phyloP scores from a whole-genome alignment of 352 stramenopile species.

The Pythium monospermum region DNA sequence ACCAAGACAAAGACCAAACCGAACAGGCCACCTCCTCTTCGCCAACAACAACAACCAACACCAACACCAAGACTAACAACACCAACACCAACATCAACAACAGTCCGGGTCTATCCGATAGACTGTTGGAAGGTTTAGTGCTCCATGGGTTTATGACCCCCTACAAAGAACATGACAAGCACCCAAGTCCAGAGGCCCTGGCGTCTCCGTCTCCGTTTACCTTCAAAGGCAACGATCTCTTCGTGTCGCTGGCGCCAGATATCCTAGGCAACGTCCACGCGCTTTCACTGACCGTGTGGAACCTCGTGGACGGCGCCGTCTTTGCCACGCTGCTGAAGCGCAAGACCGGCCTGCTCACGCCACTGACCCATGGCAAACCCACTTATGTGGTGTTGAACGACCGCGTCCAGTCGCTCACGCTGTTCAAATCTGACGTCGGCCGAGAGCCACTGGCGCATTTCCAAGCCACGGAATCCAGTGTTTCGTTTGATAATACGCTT shows the following conservation, averaged over 20 bases:
- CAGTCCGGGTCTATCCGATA: no score
- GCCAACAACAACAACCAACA: no score
- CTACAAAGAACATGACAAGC: conserved; percentile 29
- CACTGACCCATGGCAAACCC: conserved; percentile 42
- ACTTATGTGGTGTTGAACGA: conserved; percentile 37
- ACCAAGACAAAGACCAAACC: neutral
- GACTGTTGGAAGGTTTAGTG: conserved; percentile 10
- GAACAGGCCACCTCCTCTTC: neutral
- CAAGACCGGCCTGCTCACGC: conserved; percentile 39
- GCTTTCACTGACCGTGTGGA: conserved; percentile 7
- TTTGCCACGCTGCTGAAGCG: conserved; percentile 31
- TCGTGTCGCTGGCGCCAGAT: conserved; percentile 26
- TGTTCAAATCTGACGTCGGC: conserved; percentile 25
- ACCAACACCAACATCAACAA: neutral
- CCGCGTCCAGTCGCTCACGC: conserved; percentile 28
- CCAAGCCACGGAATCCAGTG: no score
- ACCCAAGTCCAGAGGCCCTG: conserved; percentile 33
- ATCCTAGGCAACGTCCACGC: conserved; percentile 31
- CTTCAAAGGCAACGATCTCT: conserved; percentile 32
- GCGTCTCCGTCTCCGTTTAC: no score
- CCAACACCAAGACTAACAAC: neutral
- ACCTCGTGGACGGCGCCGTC: neutral
- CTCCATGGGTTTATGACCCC: conserved; percentile 9
- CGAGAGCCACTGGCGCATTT: conserved; percentile 24
- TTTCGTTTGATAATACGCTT: conserved; percentile 20